phyloP scores from a whole-genome alignment of 129 eudicot species.

The Escallonia herrerae region DNA sequence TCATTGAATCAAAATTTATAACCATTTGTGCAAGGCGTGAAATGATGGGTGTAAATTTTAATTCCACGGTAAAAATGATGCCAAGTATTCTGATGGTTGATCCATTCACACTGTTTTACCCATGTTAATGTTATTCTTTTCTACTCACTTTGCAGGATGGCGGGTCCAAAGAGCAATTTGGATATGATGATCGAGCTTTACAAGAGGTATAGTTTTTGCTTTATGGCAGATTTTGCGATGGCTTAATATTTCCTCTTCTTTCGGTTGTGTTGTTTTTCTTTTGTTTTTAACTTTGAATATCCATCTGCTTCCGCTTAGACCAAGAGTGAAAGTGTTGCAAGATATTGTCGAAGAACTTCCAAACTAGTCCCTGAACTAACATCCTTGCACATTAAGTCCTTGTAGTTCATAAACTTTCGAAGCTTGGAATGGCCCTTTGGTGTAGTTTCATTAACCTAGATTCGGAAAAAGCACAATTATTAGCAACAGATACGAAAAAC shows the following conservation, averaged over 20 bases:
- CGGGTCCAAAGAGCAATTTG: constrained; percentile 34
- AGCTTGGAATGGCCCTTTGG: too few relatives aligned
- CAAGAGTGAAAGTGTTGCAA: not conserved
- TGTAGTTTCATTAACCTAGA: too few relatives aligned
- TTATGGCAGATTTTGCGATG: not conserved
- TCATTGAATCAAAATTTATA: not conserved
- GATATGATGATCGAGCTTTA: constrained; percentile 30
- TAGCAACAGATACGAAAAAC: too few relatives aligned
- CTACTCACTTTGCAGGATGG: constrained; percentile 42
- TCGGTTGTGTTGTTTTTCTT: not conserved
- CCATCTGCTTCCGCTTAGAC: not conserved
- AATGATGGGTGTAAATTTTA: not conserved
- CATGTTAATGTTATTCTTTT: not conserved
- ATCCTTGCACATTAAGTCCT: too few relatives aligned
- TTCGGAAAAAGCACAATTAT: too few relatives aligned
- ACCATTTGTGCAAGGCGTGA: not conserved
- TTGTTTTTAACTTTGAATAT: not conserved
- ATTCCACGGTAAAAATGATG: not conserved
- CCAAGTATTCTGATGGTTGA: not conserved
- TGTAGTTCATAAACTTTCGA: too few relatives aligned
- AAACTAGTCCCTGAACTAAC: too few relatives aligned
- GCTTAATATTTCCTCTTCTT: not conserved
- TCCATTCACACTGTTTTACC: too few relatives aligned
- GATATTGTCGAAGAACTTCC: too few relatives aligned
- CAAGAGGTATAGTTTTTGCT: constrained; percentile 40